These are phyloP conservation scores for Aspergillus viridinutans DNA, from an alignment of 2,329 filamentous ascomycete genomes.

Conservation along the genomic window DNA sequence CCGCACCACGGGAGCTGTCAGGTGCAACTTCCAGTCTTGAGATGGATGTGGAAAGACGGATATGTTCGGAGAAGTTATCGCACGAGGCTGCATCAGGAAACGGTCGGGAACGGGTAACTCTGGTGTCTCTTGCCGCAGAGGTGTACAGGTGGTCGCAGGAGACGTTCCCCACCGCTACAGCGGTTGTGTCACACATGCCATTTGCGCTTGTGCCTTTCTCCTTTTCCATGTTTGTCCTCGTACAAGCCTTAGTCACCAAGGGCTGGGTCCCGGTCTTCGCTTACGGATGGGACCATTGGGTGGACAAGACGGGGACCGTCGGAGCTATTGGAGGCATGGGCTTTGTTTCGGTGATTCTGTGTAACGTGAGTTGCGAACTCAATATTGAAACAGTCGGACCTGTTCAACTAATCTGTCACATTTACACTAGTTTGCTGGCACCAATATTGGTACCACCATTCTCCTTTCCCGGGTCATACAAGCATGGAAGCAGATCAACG, in stretches of 20 bases:
- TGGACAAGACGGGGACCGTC: constrained; percentile 63
- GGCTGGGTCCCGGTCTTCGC: constrained; percentile 72
- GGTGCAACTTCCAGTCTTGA: not conserved
- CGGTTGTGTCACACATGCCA: constrained; percentile 62
- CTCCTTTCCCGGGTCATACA: constrained; percentile 68
- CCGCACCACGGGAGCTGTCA: not conserved
- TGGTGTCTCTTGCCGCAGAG: constrained; percentile 49
- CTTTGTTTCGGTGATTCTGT: constrained; percentile 65
- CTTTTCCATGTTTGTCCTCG: constrained; percentile 70
- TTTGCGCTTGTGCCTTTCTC: constrained; percentile 67
- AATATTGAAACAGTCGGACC: not conserved
- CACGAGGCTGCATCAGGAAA: not conserved
- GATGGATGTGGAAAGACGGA: constrained; percentile 31
- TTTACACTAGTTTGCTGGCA: constrained; percentile 62
- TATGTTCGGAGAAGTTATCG: not conserved
- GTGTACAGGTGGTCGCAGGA: constrained; percentile 59
- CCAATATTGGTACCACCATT: constrained; percentile 73
- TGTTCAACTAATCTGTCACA: constrained; percentile 10
- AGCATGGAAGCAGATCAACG: constrained; percentile 61
- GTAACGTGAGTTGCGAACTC: constrained; percentile 56
- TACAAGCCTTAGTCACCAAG: constrained; percentile 67
- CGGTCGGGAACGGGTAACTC: constrained; percentile 38
- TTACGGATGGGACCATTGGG: constrained; percentile 70
- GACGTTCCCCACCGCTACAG: constrained; percentile 66
- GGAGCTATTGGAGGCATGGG: constrained; percentile 69